phyloP scores from a whole-genome alignment of 108 stramenopile genomes.

The Phaeodactylum tricornutum region DNA sequence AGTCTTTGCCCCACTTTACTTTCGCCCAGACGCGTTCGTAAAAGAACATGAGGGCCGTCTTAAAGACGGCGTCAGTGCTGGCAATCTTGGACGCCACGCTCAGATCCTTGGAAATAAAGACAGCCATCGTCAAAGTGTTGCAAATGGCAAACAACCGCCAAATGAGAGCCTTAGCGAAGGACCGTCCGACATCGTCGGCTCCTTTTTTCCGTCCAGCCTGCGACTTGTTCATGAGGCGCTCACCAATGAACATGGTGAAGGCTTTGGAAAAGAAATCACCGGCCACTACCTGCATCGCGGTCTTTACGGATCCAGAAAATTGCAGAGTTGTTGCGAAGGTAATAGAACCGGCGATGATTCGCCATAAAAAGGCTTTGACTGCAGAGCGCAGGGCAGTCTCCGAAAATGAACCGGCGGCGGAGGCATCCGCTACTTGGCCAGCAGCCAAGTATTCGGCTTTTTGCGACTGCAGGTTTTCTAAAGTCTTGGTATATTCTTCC shows the following conservation, averaged over 20 bases:
- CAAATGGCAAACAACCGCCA: conserved; percentile 91
- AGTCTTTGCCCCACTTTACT: conserved; percentile 88
- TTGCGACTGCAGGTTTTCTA: conserved; percentile 37
- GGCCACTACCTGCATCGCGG: conserved; percentile 85
- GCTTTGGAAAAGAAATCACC: conserved; percentile 92
- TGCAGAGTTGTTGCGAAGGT: conserved; percentile 70
- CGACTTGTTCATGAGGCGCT: conserved; percentile 90
- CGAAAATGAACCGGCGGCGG: conserved; percentile 39
- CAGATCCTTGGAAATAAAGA: conserved; percentile 74
- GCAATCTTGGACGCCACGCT: conserved; percentile 87
- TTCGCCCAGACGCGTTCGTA: conserved; percentile 86
- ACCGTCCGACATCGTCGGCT: conserved; percentile 67
- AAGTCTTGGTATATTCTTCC: conserved; percentile 28
- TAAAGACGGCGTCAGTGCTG: conserved; percentile 84
- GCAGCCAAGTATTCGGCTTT: conserved; percentile 65
- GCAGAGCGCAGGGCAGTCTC: conserved; percentile 69
- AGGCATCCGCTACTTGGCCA: conserved; percentile 12
- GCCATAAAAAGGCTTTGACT: conserved; percentile 82
- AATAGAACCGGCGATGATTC: conserved; percentile 75
- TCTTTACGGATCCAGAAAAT: conserved; percentile 59
- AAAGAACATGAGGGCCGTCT: conserved; percentile 87
- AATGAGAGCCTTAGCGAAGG: conserved; percentile 84
- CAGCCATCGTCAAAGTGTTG: conserved; percentile 86
- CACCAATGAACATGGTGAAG: conserved; percentile 92
- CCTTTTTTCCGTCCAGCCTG: conserved; percentile 68